These are phyloP conservation scores for Cryptococcus wingfieldii DNA, from an alignment of 1,284 basidiomycete species.

Conservation along the genomic window DNA sequence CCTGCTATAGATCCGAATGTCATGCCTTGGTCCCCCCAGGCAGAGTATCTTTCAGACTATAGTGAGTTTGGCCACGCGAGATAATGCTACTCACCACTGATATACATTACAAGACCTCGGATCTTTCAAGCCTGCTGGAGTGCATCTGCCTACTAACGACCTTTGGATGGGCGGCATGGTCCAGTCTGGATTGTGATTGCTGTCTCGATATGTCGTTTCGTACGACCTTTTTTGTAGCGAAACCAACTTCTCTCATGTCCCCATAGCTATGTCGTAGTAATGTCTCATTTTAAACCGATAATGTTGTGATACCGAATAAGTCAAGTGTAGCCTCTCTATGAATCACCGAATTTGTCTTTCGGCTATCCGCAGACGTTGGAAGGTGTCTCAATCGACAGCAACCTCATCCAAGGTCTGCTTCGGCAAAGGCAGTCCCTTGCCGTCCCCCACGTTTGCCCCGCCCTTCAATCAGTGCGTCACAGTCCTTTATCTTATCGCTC, in stretches of 20 bases:
- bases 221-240: too few relatives aligned
- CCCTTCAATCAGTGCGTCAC: too few relatives aligned
- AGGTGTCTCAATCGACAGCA: too few relatives aligned
- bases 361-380: too few relatives aligned
- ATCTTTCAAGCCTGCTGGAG: background rate
- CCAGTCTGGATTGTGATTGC: background rate
- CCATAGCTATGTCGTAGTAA: too few relatives aligned
- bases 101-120: background rate
- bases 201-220: too few relatives aligned
- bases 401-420: too few relatives aligned
- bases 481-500: background rate
- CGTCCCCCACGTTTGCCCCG: background rate
- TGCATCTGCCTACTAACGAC: background rate
- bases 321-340: too few relatives aligned
- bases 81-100: background rate
- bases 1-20: slow-evolving; percentile 6
- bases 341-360: too few relatives aligned
- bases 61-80: background rate
- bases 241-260: too few relatives aligned
- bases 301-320: too few relatives aligned
- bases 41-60: slow-evolving; percentile 1
- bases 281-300: too few relatives aligned
- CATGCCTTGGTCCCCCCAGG: slow-evolving; percentile 12
- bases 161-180: background rate
- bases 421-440: background rate